Conservation (phyloP, 805 yeast species). For the Cyberlindnera saturnus region DNA sequence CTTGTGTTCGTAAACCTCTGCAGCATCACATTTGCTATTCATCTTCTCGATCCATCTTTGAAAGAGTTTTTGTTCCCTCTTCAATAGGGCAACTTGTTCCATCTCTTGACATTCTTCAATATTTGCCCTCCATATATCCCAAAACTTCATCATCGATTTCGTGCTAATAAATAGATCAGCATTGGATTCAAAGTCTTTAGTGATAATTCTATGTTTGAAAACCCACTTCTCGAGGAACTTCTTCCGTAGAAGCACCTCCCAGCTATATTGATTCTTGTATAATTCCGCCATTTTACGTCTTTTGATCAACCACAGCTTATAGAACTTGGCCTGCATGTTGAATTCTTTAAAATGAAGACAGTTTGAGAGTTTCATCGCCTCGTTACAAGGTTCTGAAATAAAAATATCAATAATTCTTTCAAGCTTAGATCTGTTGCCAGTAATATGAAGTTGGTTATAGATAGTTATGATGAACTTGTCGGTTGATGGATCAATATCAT, state of each 20-base stretch:
- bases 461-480: slow-evolving; percentile 21
- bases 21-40: slow-evolving; percentile 1
- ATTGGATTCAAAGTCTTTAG: slow-evolving; percentile 16
- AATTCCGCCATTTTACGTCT: slow-evolving; percentile 14
- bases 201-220: slow-evolving; percentile 7
- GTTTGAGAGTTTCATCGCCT: slow-evolving; percentile 22
- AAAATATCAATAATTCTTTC: slow-evolving; percentile 16
- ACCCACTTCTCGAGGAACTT: slow-evolving; percentile 11
- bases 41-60: slow-evolving; percentile 13
- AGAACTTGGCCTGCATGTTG: background rate
- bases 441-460: slow-evolving; percentile 14
- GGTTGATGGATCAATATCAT: slow-evolving; percentile 9
- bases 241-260: slow-evolving; percentile 13
- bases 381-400: slow-evolving; percentile 16
- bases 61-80: slow-evolving; percentile 10
- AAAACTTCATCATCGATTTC: slow-evolving; percentile 11
- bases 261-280: slow-evolving; percentile 9
- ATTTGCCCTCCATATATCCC: slow-evolving; percentile 19
- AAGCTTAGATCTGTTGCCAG: slow-evolving; percentile 7
- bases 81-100: slow-evolving; percentile 10
- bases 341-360: slow-evolving; percentile 12
- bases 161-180: slow-evolving; percentile 14
- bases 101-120: slow-evolving; percentile 5
- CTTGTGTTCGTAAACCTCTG: slow-evolving; percentile 1
- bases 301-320: slow-evolving; percentile 19